These are phyloP conservation scores for Arthromyces matolae DNA, from an alignment of 768 basidiomycete genomes.

Conservation along the genomic window DNA sequence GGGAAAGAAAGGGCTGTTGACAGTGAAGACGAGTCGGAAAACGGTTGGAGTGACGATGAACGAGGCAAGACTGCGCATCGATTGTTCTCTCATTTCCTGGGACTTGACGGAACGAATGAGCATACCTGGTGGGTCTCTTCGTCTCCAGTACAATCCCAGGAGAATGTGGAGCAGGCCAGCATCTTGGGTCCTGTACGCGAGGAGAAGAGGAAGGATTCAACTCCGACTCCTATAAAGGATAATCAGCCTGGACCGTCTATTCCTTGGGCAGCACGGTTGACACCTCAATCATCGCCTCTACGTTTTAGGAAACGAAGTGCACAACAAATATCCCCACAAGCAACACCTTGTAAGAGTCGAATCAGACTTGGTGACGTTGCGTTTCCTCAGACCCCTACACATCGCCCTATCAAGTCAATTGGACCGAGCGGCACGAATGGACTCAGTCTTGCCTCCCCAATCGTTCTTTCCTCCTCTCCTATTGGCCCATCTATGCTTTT, in stretches of 20 bases:
- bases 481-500: slow-evolving; percentile 1
- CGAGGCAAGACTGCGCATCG: slow-evolving; percentile 52
- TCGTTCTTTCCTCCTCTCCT: slow-evolving; percentile 21
- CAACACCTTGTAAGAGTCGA: slow-evolving; percentile 1
- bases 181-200: neutral
- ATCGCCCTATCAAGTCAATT: slow-evolving; percentile 8
- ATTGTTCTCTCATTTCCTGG: slow-evolving; percentile 46
- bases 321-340: slow-evolving; percentile 1
- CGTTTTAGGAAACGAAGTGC: neutral
- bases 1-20: slow-evolving; percentile 19
- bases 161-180: neutral
- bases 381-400: slow-evolving; percentile 4
- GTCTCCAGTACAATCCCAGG: slow-evolving; percentile 6
- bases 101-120: slow-evolving; percentile 30
- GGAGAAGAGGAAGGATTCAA: neutral
- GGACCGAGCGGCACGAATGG: slow-evolving; percentile 1
- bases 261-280: slow-evolving; percentile 16
- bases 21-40: slow-evolving; percentile 32
- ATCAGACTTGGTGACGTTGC: neutral
- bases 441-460: slow-evolving; percentile 21
- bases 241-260: slow-evolving; percentile 4
- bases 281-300: slow-evolving; percentile 20
- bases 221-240: neutral
- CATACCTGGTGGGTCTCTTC: slow-evolving; percentile 28
- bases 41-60: slow-evolving; percentile 43